Evolutionary conservation across 129 eudicot genomes (phyloP), one percentile per base, ranked within the genome.

Genomic region (Ambrosia trifida): DNA sequence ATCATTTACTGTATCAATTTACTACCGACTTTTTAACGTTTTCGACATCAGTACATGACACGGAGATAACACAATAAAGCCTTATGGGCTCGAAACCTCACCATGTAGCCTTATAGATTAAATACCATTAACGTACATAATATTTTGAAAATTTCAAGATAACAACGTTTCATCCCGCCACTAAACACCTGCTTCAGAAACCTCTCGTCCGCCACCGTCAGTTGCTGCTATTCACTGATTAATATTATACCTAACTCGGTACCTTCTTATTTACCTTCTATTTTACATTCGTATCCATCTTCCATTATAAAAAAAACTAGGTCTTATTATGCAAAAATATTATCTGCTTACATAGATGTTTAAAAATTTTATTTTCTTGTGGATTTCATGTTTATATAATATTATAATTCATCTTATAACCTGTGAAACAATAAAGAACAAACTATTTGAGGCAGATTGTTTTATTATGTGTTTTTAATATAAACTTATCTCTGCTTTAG

Each of bases 211-310:
- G 58, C 4, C 72, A 46, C 19, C 47, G 66, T 5, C 53, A 45
- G 64, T 36, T 54, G 49, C 17, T n/a, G 31, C 73, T 33, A 50
- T 50, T n/a, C 32, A 17, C 33, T 35, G 54, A 68, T 49, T 16
- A 51, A 5, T 31, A 17, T 32, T 17, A 51, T 12, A 51, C 36
- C 24, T 69, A 41, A 30, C 0, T 16, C 6, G 75, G 58, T 72
- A 58, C 28, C 12, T 58, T 72, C 46, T 43, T 43, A 24, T 43
- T 8, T 40, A 50, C 17, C 46, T 58, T 43, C 7, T 3, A 16
- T 45, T 31, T 36, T 44, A 44, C 52, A 43, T 60, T n/a, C n/a
- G 43, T 58, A 24, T 41, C 30, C 28, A 54, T 70, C 66, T 70
- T 70, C 52, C 11, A 4, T 38, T 70, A 43, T 70, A 20, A 6